These are phyloP conservation scores for Prunella vulgaris DNA, from an alignment of 257 asterid genomes.

Conservation along the genomic window DNA sequence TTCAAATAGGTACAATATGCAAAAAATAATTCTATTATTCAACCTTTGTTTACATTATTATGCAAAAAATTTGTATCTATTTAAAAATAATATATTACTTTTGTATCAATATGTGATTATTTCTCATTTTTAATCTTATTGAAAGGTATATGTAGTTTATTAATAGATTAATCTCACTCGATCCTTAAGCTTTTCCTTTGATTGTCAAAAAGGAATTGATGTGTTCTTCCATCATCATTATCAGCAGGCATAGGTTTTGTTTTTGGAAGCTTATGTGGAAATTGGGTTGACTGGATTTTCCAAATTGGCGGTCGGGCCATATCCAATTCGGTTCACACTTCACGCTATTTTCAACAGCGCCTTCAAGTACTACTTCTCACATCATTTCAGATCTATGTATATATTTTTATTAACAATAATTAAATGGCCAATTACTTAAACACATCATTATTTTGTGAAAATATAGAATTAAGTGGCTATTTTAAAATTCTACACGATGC, in stretches of 20 bases:
- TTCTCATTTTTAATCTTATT: no score
- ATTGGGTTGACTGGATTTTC: conserved; percentile 24
- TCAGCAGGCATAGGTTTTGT: not conserved
- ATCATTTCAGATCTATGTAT: not conserved
- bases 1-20: no score
- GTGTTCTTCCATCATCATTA: not conserved
- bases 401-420: no score
- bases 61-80: no score
- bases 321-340: conserved; percentile 8
- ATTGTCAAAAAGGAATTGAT: not conserved
- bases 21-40: no score
- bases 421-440: no score
- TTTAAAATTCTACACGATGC: no score
- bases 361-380: not conserved
- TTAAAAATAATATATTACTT: no score
- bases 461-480: no score
- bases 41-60: no score
- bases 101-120: no score
- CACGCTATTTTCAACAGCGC: not conserved
- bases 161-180: not conserved
- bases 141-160: no score
- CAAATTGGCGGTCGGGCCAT: conserved; percentile 21
- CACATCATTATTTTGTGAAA: not conserved
- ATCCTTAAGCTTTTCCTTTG: not conserved
- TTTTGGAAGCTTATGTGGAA: conserved; percentile 24